Base-by-base conservation (phyloP, 106 monocot species). In the Dendrobium huoshanense region DNA sequence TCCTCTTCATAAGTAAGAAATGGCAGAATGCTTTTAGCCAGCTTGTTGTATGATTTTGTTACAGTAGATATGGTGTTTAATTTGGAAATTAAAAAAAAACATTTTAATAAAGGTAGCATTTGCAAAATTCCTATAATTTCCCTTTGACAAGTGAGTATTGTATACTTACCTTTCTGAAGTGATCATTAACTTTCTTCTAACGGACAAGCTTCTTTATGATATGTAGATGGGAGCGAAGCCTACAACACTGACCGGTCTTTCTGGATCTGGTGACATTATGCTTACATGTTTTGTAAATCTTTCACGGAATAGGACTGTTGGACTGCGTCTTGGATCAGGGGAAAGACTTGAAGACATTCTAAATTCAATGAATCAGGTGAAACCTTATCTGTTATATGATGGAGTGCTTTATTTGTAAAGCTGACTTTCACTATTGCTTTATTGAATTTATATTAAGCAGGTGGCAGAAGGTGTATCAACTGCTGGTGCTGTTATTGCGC, bases 391-490 rank as follows among this genome's bases (percentile, higher is more conserved):
- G 11, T 16, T 72, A 41, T 40, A 17, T 83, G 9, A 80, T 45
- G 8, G 80, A 24, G 37, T 73, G 48, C 56, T 44, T 54, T 47
- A 40, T 74, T 55, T 19, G 20, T n/a, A 43, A 19, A n/a, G 17
- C 20, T 18, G 19, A n/a, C n/a, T 75, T n/a, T 48, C 47, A 75
- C 25, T 5, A 42, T 37, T 75, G 7, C 18, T 45, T 51, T 13
- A 51, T 51, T 51, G 15, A 51, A 51, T 51, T 37, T 44, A 25
- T 47, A 17, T 56, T 59, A n/a, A 77, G 70, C 77, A 98, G 97
- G 92, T 98, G 41, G 98, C 94, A 86, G 98, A 95, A 98, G 98
- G 98, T 87, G 95, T 98, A 68, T 91, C 98, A n/a, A 95, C 98
- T 68, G 98, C 98, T 84, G 92, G 94, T 55, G 94, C 98, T 80